Evolutionary conservation across 768 basidiomycete genomes (phyloP).

Genomic region (Boletus rubroflammeus): DNA sequence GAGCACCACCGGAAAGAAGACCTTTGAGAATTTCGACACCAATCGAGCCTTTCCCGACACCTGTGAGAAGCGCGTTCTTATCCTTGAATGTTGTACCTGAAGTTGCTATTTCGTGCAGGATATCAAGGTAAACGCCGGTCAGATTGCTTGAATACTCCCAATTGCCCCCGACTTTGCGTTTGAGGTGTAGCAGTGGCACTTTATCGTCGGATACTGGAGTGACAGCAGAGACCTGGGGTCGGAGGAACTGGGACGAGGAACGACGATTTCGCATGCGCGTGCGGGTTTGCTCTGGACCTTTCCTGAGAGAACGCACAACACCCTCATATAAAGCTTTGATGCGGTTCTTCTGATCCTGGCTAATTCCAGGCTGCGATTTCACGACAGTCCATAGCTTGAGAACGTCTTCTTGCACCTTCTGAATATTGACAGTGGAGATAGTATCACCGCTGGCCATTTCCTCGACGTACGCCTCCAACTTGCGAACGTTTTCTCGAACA

Average conservation of each 20-base stretch:
- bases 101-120: constrained; percentile 96
- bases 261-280: constrained; percentile 70
- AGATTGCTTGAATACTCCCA: constrained; percentile 99
- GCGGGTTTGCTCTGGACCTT: constrained; percentile 59
- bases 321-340: constrained; percentile 96
- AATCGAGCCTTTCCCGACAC: constrained; percentile 97
- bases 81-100: constrained; percentile 98
- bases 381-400: constrained; percentile 97
- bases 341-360: constrained; percentile 92
- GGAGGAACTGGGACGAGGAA: constrained; percentile 95
- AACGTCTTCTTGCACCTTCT: constrained; percentile 97
- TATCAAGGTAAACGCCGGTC: constrained; percentile 92
- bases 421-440: constrained; percentile 83
- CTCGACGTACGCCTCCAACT: constrained; percentile 95
- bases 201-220: constrained; percentile 80
- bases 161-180: constrained; percentile 89
- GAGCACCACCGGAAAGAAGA: constrained; percentile 91
- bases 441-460: constrained; percentile 98
- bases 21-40: constrained; percentile 98
- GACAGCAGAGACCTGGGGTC: constrained; percentile 75
- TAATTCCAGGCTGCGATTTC: constrained; percentile 95
- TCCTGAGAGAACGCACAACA: constrained; percentile 89
- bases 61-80: constrained; percentile 97
- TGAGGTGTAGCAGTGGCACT: constrained; percentile 90
- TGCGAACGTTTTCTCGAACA: constrained; percentile 92